These are phyloP conservation scores for Alloascoidea hylecoeti DNA, from an alignment of 805 yeast genomes.

Conservation along the genomic window DNA sequence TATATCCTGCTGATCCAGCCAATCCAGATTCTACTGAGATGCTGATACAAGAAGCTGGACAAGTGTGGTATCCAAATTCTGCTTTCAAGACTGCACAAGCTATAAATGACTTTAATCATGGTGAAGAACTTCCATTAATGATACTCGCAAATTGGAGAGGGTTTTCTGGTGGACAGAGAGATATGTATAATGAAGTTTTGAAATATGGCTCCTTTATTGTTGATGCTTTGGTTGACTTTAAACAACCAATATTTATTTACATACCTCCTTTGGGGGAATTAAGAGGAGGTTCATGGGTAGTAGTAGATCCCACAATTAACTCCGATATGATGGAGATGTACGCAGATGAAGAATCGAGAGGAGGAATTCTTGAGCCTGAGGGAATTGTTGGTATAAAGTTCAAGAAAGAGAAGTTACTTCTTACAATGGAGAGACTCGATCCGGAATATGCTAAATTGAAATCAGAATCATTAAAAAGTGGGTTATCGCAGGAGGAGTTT, in stretches of 20 bases:
- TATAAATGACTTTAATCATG: slow-evolving; percentile 90
- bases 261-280: slow-evolving; percentile 98
- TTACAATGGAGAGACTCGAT: slow-evolving; percentile 89
- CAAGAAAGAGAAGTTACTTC: slow-evolving; percentile 81
- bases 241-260: slow-evolving; percentile 93
- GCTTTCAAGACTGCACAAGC: slow-evolving; percentile 99
- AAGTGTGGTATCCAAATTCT: slow-evolving; percentile 98
- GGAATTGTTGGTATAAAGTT: slow-evolving; percentile 99
- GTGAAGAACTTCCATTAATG: slow-evolving; percentile 96
- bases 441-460: slow-evolving; percentile 55
- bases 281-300: slow-evolving; percentile 99
- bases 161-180: slow-evolving; percentile 99
- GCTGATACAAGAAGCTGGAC: slow-evolving; percentile 91
- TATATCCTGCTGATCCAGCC: slow-evolving; percentile 96
- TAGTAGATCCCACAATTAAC: slow-evolving; percentile 96
- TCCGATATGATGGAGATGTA: slow-evolving; percentile 98
- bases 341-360: slow-evolving; percentile 91
- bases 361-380: slow-evolving; percentile 97
- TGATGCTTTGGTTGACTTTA: slow-evolving; percentile 90
- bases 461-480: slow-evolving; percentile 33
- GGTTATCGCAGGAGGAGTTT: slow-evolving; percentile 49
- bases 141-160: slow-evolving; percentile 99
- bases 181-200: slow-evolving; percentile 96
- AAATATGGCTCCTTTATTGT: slow-evolving; percentile 96
- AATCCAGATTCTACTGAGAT: slow-evolving; percentile 89